Conservation (phyloP, 2,329 filamentous ascomycete genomes). For the Tympanopsis confertula region DNA sequence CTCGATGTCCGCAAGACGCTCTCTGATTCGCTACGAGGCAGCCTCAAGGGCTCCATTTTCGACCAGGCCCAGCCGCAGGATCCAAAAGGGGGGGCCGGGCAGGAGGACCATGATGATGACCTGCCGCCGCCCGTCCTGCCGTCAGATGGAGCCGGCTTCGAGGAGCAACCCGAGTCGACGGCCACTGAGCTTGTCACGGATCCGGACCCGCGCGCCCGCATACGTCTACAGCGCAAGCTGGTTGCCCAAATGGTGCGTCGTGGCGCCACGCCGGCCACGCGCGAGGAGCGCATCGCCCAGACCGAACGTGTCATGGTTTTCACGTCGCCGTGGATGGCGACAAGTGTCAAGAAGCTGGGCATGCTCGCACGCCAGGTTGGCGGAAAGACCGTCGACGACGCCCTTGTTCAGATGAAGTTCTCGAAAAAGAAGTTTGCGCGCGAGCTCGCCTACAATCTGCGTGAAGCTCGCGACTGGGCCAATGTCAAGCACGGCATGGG, state of each 20-base stretch:
- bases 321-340: conserved; percentile 49
- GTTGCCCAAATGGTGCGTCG: background rate
- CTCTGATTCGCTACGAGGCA: background rate
- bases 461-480: background rate
- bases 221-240: background rate
- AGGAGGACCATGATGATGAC: background rate
- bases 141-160: background rate
- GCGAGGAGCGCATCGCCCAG: background rate
- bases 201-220: background rate
- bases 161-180: background rate
- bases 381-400: conserved; percentile 55
- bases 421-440: conserved; percentile 36
- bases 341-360: conserved; percentile 53
- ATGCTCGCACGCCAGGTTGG: conserved; percentile 52
- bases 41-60: background rate
- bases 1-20: background rate
- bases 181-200: background rate
- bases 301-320: background rate
- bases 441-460: background rate
- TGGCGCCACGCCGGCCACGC: background rate
- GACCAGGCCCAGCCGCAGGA: background rate
- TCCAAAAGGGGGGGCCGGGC: too few relatives aligned
- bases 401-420: conserved; percentile 57
- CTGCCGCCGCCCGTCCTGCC: too few relatives aligned
- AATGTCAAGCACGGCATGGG: background rate